These are phyloP conservation scores for Fusarium newnesense DNA, from an alignment of 2,329 filamentous ascomycete species.

Conservation along the genomic window DNA sequence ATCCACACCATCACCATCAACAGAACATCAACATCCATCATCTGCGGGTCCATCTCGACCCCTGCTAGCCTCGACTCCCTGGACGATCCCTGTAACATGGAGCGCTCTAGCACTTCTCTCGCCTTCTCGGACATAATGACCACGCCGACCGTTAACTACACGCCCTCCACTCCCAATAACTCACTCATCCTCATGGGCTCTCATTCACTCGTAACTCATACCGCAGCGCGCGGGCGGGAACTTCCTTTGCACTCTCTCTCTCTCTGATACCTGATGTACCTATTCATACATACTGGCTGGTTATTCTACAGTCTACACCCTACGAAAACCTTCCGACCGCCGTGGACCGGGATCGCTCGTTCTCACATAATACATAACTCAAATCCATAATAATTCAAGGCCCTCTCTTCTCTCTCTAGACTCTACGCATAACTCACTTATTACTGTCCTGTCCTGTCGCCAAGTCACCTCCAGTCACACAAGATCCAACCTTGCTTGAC, in stretches of 20 bases:
- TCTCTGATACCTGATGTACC: not conserved
- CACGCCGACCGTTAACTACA: constrained; percentile 48
- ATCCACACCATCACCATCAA: constrained; percentile 37
- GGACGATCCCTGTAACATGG: constrained; percentile 27
- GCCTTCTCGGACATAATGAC: constrained; percentile 56
- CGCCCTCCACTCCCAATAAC: constrained; percentile 16
- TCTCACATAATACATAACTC: constrained; percentile 41
- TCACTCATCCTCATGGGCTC: not conserved
- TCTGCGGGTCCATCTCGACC: constrained; percentile 14
- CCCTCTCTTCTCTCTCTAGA: constrained; percentile 13
- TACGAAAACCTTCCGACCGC: constrained; percentile 42
- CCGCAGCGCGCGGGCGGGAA: constrained; percentile 26
- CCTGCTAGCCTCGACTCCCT: constrained; percentile 22
- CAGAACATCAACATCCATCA: constrained; percentile 24
- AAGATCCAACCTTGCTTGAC: constrained; percentile 13
- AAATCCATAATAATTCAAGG: constrained; percentile 29
- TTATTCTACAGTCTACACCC: not conserved
- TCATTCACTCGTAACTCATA: not conserved
- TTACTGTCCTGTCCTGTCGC: constrained; percentile 5
- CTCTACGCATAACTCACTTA: constrained; percentile 26
- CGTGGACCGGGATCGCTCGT: constrained; percentile 24
- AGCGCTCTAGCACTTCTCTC: constrained; percentile 30
- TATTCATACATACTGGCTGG: not conserved
- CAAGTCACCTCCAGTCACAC: constrained; percentile 27
- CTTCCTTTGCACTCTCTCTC: constrained; percentile 13